These are phyloP conservation scores for Venturia carpophila DNA, from an alignment of 2,329 filamentous ascomycete species.

Conservation along the genomic window DNA sequence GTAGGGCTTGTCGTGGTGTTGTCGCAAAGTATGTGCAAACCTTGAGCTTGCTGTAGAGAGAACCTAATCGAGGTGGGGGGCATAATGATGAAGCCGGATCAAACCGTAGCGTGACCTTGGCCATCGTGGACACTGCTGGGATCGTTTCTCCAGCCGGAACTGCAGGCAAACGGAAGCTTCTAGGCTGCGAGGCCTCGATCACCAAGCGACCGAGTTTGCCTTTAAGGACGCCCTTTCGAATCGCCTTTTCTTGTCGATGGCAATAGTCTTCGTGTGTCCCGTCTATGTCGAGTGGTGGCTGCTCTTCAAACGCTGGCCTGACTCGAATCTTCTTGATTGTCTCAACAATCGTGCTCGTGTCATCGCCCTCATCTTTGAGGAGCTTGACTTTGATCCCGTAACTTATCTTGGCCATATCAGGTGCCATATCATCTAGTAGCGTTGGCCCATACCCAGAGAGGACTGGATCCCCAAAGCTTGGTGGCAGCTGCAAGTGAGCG, in stretches of 20 bases:
- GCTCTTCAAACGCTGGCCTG: slow-evolving; percentile 51
- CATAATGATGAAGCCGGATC: slow-evolving; percentile 46
- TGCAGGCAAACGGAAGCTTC: slow-evolving; percentile 44
- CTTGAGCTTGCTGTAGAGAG: slow-evolving; percentile 47
- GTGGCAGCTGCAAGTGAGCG: slow-evolving; percentile 52
- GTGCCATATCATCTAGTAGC: slow-evolving; percentile 53
- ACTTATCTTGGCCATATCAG: slow-evolving; percentile 53
- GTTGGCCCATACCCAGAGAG: slow-evolving; percentile 42
- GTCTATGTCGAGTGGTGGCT: slow-evolving; percentile 47
- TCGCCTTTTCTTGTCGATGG: slow-evolving; percentile 49
- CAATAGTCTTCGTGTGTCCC: slow-evolving; percentile 38
- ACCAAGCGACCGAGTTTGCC: slow-evolving; percentile 50
- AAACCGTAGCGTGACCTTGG: slow-evolving; percentile 52
- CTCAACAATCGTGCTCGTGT: slow-evolving; percentile 40
- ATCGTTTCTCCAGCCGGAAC: slow-evolving; percentile 28
- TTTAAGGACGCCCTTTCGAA: slow-evolving; percentile 54
- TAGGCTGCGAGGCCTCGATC: slow-evolving; percentile 51
- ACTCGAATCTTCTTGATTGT: slow-evolving; percentile 51
- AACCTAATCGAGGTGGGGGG: slow-evolving; percentile 46
- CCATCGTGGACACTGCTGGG: slow-evolving; percentile 44
- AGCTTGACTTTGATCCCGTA: slow-evolving; percentile 49
- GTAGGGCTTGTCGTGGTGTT: slow-evolving; percentile 43
- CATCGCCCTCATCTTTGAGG: slow-evolving; percentile 31
- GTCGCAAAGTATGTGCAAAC: slow-evolving; percentile 51
- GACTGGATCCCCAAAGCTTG: slow-evolving; percentile 52